Evolutionary conservation across 805 yeast genomes (phyloP).

Genomic region (Sugiyamaella boreocaroliniensis): DNA sequence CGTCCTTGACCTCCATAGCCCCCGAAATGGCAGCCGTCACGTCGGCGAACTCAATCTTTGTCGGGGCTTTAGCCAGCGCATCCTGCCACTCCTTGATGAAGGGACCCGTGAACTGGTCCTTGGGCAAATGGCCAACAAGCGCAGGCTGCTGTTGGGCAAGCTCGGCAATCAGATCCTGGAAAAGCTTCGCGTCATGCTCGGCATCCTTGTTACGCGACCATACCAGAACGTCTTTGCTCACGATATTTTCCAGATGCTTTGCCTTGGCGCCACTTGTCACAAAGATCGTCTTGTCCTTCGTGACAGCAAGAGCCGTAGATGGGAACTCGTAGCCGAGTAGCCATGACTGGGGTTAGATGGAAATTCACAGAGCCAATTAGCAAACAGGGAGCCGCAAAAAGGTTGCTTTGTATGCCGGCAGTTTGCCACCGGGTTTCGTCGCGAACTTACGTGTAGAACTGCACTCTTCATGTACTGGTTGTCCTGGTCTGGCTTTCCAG

Average conservation of each 20-base stretch:
- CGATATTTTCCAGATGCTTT: conserved; percentile 61
- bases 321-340: conserved; percentile 91
- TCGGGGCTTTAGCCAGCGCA: conserved; percentile 13
- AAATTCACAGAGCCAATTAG: neutral
- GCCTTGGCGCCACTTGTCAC: conserved; percentile 83
- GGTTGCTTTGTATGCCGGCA: neutral
- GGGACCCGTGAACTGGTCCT: conserved; percentile 77
- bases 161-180: conserved; percentile 46
- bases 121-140: conserved; percentile 57
- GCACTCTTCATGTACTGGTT: conserved; percentile 87
- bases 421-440: neutral
- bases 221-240: conserved; percentile 43
- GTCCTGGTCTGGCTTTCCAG: conserved; percentile 82
- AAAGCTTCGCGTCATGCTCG: conserved; percentile 63
- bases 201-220: conserved; percentile 78
- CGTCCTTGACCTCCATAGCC: conserved; percentile 70
- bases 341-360: conserved; percentile 50
- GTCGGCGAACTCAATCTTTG: conserved; percentile 42
- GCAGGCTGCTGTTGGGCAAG: conserved; percentile 34
- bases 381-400: neutral
- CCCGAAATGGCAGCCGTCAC: conserved; percentile 47
- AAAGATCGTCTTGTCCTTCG: conserved; percentile 51
- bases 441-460: conserved; percentile 49
- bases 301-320: conserved; percentile 70
- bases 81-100: conserved; percentile 74